Conservation (phyloP, 169 alveolate genomes). For the Plasmodium ovale region DNA sequence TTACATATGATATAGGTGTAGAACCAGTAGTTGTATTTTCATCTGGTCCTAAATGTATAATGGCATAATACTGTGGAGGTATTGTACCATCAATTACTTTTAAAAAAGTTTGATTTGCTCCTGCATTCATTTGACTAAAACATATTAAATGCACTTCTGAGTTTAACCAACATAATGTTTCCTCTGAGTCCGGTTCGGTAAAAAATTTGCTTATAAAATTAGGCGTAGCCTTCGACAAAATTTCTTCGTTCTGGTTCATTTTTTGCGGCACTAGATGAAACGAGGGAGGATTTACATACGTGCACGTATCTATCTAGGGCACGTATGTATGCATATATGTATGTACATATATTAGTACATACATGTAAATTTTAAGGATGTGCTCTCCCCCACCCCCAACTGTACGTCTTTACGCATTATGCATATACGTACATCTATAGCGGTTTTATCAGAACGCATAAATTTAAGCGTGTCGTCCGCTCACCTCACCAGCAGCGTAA, state of each 20-base stretch:
- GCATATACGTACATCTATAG: too few species aligned
- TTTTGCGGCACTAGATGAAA: not conserved
- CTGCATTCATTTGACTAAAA: conserved; percentile 74
- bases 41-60: conserved; percentile 51
- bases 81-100: conserved; percentile 72
- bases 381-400: too few species aligned
- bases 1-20: conserved; percentile 53
- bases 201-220: conserved; percentile 64
- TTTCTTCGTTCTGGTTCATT: conserved; percentile 71
- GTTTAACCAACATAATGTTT: conserved; percentile 30
- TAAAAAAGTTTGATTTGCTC: conserved; percentile 54
- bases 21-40: not conserved
- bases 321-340: not conserved
- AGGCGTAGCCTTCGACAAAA: conserved; percentile 69
- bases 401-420: too few species aligned
- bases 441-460: too few species aligned
- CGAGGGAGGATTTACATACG: not conserved
- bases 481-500: too few species aligned
- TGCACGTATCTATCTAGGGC: not conserved
- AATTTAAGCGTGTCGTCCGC: too few species aligned
- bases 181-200: conserved; percentile 41
- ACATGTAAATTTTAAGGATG: too few species aligned
- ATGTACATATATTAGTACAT: too few species aligned
- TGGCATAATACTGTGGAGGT: conserved; percentile 62
- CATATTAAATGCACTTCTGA: conserved; percentile 40